phyloP scores from a whole-genome alignment of 2,329 filamentous ascomycete species.

The Bisporella sp. region DNA sequence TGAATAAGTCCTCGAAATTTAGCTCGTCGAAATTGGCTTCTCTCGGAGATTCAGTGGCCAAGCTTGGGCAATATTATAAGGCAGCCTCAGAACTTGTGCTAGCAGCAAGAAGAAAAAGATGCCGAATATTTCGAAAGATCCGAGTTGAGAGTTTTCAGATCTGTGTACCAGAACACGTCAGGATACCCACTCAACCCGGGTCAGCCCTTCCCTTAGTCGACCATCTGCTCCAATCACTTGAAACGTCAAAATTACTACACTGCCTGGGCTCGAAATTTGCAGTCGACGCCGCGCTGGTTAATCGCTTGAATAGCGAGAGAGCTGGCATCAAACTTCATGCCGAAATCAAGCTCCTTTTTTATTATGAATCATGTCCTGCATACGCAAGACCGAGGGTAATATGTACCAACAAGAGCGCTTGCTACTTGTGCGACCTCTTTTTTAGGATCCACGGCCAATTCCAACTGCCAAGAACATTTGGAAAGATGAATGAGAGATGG shows the following conservation, averaged over 20 bases:
- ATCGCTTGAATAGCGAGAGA: background rate
- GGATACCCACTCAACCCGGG: background rate
- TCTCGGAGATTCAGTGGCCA: constrained; percentile 22
- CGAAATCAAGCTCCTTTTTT: constrained; percentile 41
- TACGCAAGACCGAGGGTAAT: constrained; percentile 34
- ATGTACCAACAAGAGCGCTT: constrained; percentile 42
- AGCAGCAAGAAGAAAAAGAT: constrained; percentile 16
- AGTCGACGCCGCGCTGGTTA: background rate
- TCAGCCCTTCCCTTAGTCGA: background rate
- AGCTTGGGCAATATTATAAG: constrained; percentile 26
- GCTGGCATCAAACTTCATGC: constrained; percentile 34
- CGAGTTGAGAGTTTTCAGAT: constrained; percentile 18
- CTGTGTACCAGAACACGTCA: constrained; percentile 2
- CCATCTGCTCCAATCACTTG: background rate
- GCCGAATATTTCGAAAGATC: constrained; percentile 18
- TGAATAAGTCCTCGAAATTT: constrained; percentile 4
- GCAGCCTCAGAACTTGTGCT: constrained; percentile 20
- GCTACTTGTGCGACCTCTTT: constrained; percentile 42
- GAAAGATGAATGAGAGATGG: constrained; percentile 39
- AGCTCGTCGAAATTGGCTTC: constrained; percentile 4
- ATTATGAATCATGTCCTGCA: constrained; percentile 29
- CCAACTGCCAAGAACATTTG: constrained; percentile 34
- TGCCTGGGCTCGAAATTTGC: background rate
- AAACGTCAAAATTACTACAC: background rate
- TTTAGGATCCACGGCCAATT: constrained; percentile 35